A percentile compares a stretch with the other conserved stretches of the same genome.
These are phyloP conservation scores for Populus alba DNA, from an alignment of 345 rosid species.

Conservation along the genomic window DNA sequence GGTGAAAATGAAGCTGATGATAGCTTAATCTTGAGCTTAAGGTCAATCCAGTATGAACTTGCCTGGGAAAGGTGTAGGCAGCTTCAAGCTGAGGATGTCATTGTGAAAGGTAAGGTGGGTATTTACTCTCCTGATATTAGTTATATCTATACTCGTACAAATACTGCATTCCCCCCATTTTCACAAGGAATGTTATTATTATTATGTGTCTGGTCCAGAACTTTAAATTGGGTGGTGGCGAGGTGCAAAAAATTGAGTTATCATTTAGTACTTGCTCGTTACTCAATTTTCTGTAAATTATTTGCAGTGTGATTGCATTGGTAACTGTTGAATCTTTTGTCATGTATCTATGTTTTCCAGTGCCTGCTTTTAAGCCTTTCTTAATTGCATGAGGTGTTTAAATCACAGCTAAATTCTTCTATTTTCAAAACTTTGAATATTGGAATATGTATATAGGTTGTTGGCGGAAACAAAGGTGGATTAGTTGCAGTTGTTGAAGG, in stretches of 20 bases:
- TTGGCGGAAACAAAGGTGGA: slow-evolving; percentile 91
- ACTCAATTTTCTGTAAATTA: background rate
- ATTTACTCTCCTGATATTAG: background rate
- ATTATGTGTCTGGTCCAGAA: background rate
- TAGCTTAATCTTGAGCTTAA: slow-evolving; percentile 77
- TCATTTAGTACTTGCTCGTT: background rate
- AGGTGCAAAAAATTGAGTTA: background rate
- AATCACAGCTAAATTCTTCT: background rate
- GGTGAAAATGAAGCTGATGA: slow-evolving; percentile 84
- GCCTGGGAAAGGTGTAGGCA: slow-evolving; percentile 98
- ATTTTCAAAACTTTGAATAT: background rate
- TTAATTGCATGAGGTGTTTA: background rate
- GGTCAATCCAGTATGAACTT: slow-evolving; percentile 67
- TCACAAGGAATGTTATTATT: background rate
- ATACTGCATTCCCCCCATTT: background rate
- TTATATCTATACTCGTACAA: background rate
- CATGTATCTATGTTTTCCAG: background rate
- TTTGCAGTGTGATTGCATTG: background rate
- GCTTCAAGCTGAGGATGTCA: slow-evolving; percentile 94
- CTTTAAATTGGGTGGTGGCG: background rate
- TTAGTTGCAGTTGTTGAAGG: slow-evolving; percentile 82
- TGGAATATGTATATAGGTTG: slow-evolving; percentile 47
- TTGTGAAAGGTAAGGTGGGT: slow-evolving; percentile 82
- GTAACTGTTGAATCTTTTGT: background rate
- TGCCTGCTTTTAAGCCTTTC: background rate